phyloP scores from a whole-genome alignment of 1,284 basidiomycete species.

The Omphalotus olearius region DNA sequence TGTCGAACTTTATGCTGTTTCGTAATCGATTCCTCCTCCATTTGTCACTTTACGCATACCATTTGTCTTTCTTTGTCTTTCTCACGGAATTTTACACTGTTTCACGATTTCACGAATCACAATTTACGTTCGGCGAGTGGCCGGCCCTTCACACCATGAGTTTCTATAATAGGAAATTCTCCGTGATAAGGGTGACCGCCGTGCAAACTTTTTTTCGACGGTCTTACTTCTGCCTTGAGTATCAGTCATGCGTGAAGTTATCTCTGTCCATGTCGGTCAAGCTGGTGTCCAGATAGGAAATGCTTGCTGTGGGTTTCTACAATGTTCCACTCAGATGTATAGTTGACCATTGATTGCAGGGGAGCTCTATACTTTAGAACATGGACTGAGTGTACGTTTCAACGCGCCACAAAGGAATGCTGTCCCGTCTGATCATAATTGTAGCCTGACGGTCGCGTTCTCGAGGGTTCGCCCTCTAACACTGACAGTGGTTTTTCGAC shows the following conservation, averaged over 20 bases:
- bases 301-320: constrained; percentile 72
- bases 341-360: constrained; percentile 40
- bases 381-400: constrained; percentile 83
- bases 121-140: too few relatives aligned
- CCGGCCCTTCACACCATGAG: not conserved
- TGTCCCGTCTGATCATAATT: constrained; percentile 16
- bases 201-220: not conserved
- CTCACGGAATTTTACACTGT: constrained; percentile 6
- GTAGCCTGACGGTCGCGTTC: constrained; percentile 75
- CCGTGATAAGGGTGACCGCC: too few relatives aligned
- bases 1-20: constrained; percentile 20
- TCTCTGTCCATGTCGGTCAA: constrained; percentile 90
- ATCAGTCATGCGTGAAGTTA: constrained; percentile 76
- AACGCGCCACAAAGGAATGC: constrained; percentile 2
- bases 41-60: constrained; percentile 10
- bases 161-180: not conserved
- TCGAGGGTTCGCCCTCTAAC: constrained; percentile 68
- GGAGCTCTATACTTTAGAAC: constrained; percentile 98
- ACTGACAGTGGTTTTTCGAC: constrained; percentile 94
- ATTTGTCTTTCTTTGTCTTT: constrained; percentile 7
- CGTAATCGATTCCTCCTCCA: constrained; percentile 24
- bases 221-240: not conserved
- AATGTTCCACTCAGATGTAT: constrained; percentile 16
- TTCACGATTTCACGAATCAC: not conserved
- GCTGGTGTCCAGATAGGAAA: constrained; percentile 96